Base-by-base conservation (phyloP, 2,329 filamentous ascomycete species). In the Periconia digitata region DNA sequence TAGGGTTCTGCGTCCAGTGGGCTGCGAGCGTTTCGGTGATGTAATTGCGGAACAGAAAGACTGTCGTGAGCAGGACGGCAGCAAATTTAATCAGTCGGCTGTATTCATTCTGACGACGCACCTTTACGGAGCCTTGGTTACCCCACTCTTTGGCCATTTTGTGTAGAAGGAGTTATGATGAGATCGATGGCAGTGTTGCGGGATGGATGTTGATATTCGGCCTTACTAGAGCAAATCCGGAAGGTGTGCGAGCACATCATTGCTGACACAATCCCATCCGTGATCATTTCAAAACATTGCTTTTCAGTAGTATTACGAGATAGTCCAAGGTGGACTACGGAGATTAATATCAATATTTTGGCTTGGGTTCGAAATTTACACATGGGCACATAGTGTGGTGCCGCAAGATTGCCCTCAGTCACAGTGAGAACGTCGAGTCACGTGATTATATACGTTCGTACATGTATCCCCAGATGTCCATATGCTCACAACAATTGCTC, bases 101-200 rank as follows among this genome's bases (percentile, higher is more conserved):
- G 27, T 32, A 32, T 10, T 32, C n/a, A 13, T 32, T 44, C 18
- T 23, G 39, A 7, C 35, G 40, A 34, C 40, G 35, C 12, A 40
- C 22, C 43, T 43, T 42, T 15, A 46, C 6, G 8, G 44, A 43
- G 3, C 40, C 43, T 21, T 49, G 47, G 12, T 51, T 43, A 43
- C 29, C 52, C 53, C 46, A 57, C 21, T 32, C 50, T 34, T 62
- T 56, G 23, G 52, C 50, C 59, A 59, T n/a, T n/a, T 62, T 16
- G 35, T 53, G 45, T 23, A 29, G 46, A 27, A 44, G 38, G 43
- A 29, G 49, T 38, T 29, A 49, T 32, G 40, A 29, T 37, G 32
- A 46, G 24, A 32, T 46, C 47, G 44, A 23, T 24, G 29, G 34
- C 24, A 37, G 43, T 29, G 21, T 35, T 27, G 45, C 40, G 42